Percentiles rank a stretch among this genome's conserved stretches.
phyloP scores from a whole-genome alignment of 116 monocot species.

The Posidonia oceanica region DNA sequence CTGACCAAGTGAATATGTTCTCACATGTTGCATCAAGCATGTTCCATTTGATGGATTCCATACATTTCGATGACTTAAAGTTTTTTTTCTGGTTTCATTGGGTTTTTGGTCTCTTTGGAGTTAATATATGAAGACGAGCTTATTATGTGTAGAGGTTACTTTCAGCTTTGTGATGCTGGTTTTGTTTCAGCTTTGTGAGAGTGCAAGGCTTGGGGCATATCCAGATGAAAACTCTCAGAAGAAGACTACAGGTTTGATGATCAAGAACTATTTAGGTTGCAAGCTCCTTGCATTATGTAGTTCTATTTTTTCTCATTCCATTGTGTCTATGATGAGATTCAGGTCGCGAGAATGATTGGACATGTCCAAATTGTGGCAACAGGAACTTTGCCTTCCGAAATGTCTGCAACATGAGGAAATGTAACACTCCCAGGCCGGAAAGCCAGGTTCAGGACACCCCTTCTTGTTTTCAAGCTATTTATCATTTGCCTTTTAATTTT shows the following conservation, averaged over 20 bases:
- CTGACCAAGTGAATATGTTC: no score
- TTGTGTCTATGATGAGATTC: background rate
- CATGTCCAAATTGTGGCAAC: constrained; percentile 82
- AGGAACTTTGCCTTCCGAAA: constrained; percentile 74
- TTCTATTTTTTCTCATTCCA: background rate
- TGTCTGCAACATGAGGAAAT: constrained; percentile 97
- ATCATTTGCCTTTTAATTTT: background rate
- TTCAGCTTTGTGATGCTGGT: background rate
- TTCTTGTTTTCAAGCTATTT: no score
- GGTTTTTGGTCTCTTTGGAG: no score
- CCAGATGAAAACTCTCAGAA: constrained; percentile 56
- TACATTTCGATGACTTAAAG: background rate
- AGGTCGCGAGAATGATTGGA: constrained; percentile 84
- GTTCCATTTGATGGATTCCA: background rate
- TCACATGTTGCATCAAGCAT: no score
- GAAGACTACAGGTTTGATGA: constrained; percentile 45
- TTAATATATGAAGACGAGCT: no score
- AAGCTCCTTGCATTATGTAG: background rate
- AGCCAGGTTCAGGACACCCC: constrained; percentile 31
- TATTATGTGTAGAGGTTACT: no score
- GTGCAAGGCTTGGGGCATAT: constrained; percentile 45
- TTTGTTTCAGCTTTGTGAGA: constrained; percentile 10
- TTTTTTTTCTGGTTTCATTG: background rate
- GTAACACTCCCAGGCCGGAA: constrained; percentile 82
- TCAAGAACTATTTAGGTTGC: constrained; percentile 1